phyloP scores from a whole-genome alignment of 2,329 filamentous ascomycete species.

The Talaromyces verruculosus region DNA sequence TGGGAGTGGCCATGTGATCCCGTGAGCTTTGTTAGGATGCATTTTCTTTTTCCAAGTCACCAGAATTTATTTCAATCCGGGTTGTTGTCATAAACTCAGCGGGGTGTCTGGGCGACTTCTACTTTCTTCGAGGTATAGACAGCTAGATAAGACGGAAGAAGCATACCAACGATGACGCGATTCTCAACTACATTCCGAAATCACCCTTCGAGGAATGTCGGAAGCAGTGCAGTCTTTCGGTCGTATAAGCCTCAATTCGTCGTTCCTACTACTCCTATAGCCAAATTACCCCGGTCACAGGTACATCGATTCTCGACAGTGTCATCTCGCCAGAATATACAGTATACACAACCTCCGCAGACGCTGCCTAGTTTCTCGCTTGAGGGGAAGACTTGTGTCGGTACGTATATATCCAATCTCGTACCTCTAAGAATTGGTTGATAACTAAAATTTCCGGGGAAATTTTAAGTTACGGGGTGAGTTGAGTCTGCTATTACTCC shows the following conservation, averaged over 20 bases:
- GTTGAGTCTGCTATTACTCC: background rate
- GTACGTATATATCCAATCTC: conserved; percentile 10
- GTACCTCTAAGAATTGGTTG: background rate
- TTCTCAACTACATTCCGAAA: background rate
- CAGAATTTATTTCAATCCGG: background rate
- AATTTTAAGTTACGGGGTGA: background rate
- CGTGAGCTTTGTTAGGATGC: background rate
- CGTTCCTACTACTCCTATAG: background rate
- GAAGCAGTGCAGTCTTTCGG: background rate
- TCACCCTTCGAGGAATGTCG: background rate
- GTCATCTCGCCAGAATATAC: background rate
- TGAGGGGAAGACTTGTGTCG: conserved; percentile 27
- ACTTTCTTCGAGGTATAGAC: background rate
- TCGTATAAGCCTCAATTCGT: background rate
- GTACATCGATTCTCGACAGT: background rate
- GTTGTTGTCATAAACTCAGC: background rate
- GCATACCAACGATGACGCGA: background rate
- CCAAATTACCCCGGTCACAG: background rate
- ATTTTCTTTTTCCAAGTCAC: background rate
- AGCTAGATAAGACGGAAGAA: background rate
- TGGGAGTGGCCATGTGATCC: background rate
- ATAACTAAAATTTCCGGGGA: background rate
- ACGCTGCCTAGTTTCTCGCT: conserved; percentile 28
- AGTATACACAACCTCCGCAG: conserved; percentile 1
- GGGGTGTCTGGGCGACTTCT: background rate